Evolutionary conservation across 352 stramenopile species (phyloP).

Genomic region (Pythium pyrilobum): DNA sequence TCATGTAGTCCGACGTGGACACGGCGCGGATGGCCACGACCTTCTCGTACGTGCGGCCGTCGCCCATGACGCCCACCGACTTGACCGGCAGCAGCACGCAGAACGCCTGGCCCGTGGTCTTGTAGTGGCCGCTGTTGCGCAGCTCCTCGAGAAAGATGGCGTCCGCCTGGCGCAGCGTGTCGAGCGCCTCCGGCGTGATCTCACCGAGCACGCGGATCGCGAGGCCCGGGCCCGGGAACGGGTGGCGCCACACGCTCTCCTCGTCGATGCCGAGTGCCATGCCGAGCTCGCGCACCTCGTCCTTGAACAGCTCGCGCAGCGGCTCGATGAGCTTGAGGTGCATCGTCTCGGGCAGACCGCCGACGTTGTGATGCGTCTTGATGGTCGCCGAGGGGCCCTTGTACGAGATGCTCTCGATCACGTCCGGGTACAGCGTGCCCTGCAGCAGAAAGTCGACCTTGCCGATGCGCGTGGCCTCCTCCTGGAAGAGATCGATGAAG

Average conservation of each 20-base stretch:
- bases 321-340: conserved; percentile 99
- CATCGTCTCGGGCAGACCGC: conserved; percentile 96
- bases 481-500: conserved; percentile 99
- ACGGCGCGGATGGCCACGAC: conserved; percentile 95
- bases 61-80: conserved; percentile 98
- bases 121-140: conserved; percentile 94
- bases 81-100: conserved; percentile 96
- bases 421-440: conserved; percentile 99
- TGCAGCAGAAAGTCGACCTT: conserved; percentile 95
- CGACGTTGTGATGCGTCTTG: conserved; percentile 99
- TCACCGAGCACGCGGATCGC: conserved; percentile 98
- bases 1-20: conserved; percentile 99
- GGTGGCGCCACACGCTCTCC: conserved; percentile 97
- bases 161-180: conserved; percentile 96
- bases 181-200: conserved; percentile 92
- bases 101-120: conserved; percentile 98
- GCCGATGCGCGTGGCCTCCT: conserved; percentile 79
- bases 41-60: conserved; percentile 97
- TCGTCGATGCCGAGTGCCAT: conserved; percentile 97
- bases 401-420: conserved; percentile 99
- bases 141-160: conserved; percentile 98
- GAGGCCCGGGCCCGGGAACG: conserved; percentile 98
- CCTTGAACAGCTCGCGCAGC: conserved; percentile 98
- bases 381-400: conserved; percentile 98
- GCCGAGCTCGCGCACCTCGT: conserved; percentile 97